Percentiles rank a stretch among this genome's conserved stretches.
These are phyloP conservation scores for Torulaspora maleeae DNA, from an alignment of 805 yeast genomes.

Conservation along the genomic window DNA sequence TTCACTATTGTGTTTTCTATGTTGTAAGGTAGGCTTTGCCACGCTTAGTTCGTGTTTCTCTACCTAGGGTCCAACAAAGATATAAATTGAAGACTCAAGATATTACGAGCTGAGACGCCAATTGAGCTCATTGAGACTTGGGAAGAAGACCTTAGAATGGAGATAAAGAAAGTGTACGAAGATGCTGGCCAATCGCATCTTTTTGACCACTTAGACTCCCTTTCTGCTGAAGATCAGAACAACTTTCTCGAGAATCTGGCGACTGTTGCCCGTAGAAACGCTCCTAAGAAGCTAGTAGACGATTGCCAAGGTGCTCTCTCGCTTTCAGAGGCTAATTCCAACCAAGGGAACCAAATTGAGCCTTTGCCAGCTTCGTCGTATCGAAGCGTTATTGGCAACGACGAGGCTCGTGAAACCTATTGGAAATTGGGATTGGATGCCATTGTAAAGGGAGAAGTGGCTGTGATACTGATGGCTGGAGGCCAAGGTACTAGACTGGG, in stretches of 20 bases:
- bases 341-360: slow-evolving; percentile 31
- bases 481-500: slow-evolving; percentile 98
- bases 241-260: slow-evolving; percentile 35
- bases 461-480: slow-evolving; percentile 91
- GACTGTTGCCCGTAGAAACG: slow-evolving; percentile 16
- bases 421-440: slow-evolving; percentile 57
- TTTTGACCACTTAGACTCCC: slow-evolving; percentile 44
- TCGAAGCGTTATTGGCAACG: slow-evolving; percentile 41
- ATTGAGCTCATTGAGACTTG: too few relatives aligned
- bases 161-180: slow-evolving; percentile 34
- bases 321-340: slow-evolving; percentile 31
- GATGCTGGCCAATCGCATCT: slow-evolving; percentile 52
- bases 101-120: too few relatives aligned
- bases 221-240: slow-evolving; percentile 37
- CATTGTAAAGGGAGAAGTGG: slow-evolving; percentile 69
- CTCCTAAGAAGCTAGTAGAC: slow-evolving; percentile 35
- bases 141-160: slow-evolving; percentile 5
- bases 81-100: neutral
- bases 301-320: slow-evolving; percentile 42
- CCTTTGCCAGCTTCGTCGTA: slow-evolving; percentile 55
- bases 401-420: slow-evolving; percentile 41
- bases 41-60: slow-evolving; percentile 1
- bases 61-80: slow-evolving; percentile 4
- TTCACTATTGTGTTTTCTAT: neutral
- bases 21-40: slow-evolving; percentile 3